These are phyloP conservation scores for Annulohypoxylon truncatum DNA, from an alignment of 2,329 filamentous ascomycete genomes.

Conservation along the genomic window DNA sequence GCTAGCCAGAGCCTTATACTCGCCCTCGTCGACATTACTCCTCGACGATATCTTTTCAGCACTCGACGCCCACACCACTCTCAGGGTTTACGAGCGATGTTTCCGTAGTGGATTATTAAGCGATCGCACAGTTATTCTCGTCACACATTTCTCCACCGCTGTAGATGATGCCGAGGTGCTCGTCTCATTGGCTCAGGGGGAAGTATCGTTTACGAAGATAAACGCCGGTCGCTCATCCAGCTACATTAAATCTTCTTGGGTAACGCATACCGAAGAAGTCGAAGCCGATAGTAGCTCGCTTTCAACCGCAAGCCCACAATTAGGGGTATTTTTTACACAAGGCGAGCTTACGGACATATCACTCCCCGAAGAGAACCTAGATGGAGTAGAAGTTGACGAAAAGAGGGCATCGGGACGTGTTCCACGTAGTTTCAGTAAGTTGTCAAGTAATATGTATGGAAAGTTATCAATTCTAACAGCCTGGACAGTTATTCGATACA, in stretches of 20 bases:
- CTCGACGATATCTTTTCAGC: conserved; percentile 50
- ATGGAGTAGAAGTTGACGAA: conserved; percentile 6
- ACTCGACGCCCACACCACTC: conserved; percentile 45
- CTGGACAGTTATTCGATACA: conserved; percentile 33
- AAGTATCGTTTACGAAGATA: conserved; percentile 12
- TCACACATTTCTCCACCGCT: conserved; percentile 25
- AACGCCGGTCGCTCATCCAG: neutral
- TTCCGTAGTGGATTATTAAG: conserved; percentile 27
- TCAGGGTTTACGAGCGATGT: conserved; percentile 23
- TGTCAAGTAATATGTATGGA: neutral
- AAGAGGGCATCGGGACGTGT: conserved; percentile 34
- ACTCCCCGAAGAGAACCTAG: neutral
- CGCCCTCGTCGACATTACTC: conserved; percentile 41
- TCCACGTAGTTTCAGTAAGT: conserved; percentile 32
- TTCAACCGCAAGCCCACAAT: conserved; percentile 1
- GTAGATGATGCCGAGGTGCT: conserved; percentile 18
- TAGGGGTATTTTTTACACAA: neutral
- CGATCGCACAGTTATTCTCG: conserved; percentile 25
- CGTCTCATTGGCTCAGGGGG: conserved; percentile 22
- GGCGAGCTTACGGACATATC: neutral
- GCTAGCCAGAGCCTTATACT: conserved; percentile 47
- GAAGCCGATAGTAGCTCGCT: conserved; percentile 5
- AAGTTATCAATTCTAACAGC: neutral
- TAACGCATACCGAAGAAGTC: conserved; percentile 3
- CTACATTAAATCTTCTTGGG: conserved; percentile 7